Evolutionary conservation across 1,139 yeast genomes (phyloP), one percentile per base, ranked within the genome.

Genomic region (Williopsis jadinii): DNA sequence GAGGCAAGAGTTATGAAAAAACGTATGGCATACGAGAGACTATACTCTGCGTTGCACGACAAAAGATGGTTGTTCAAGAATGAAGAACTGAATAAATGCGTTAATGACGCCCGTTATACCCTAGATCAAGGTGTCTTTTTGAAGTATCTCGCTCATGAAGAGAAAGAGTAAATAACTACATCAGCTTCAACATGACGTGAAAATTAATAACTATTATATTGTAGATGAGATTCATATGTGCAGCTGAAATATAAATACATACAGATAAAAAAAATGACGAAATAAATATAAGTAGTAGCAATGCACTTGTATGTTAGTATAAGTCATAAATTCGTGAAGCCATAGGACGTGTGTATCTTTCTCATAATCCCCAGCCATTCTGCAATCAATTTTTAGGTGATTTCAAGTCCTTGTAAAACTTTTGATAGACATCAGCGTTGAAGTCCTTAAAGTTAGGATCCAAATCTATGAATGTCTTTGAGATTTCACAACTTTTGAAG

Each of bases 371-470:
- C 24, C 24, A 19, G 24, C 24, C 24, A 19, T 19, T 19, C 6
- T 19, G 24, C 24, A 19, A 19, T 32, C 34, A 33, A 33, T 11
- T 41, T 32, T 14, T 34, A 12, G 19, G 8, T 5, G 36, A 11
- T 33, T 62, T 51, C 53, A 62, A 41, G 37, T 63, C 64, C 45
- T 66, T 66, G 46, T 74, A 69, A 52, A 71, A 77, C 54, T 69
- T 69, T 48, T 64, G 58, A 58, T 79, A 78, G 37, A 77, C 71
- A 38, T 64, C 63, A 51, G 67, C 67, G 55, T 75, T 70, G 61
- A 79, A 78, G 55, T 69, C 69, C 35, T 79, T 75, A 55, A 79
- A 78, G 58, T 75, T 77, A 59, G 75, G 75, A 57, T 77, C 84
- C 51, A 78, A 65, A 55, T 78, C 84, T 52, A 77, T 72, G 53